Evolutionary conservation across 2,329 filamentous ascomycete species (phyloP).

Genomic region (Diaporthe sp.): DNA sequence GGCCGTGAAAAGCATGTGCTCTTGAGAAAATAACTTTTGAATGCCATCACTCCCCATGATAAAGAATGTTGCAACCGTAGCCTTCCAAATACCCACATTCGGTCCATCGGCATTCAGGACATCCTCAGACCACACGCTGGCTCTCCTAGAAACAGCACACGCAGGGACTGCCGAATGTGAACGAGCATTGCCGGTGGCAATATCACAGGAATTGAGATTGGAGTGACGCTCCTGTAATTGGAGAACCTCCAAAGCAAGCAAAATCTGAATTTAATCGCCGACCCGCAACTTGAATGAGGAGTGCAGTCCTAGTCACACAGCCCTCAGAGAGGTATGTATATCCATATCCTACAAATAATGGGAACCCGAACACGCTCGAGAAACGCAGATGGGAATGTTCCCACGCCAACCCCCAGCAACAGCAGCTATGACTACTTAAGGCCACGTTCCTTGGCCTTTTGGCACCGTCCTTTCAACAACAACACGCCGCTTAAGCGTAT

Average conservation of each 20-base stretch:
- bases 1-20: neutral
- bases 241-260: neutral
- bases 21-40: neutral
- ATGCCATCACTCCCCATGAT: neutral
- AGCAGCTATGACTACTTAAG: neutral
- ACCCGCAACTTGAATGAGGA: neutral
- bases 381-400: neutral
- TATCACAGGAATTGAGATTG: neutral
- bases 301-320: neutral
- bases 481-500: constrained; percentile 13
- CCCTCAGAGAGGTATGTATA: neutral
- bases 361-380: neutral
- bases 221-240: neutral
- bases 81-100: too few relatives aligned
- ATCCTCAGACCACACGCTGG: neutral
- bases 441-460: too few relatives aligned
- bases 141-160: neutral
- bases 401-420: neutral
- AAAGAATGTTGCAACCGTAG: neutral
- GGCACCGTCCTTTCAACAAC: neutral
- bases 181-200: too few relatives aligned
- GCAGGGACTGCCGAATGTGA: too few relatives aligned
- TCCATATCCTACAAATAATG: neutral
- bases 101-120: neutral
- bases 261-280: neutral